Conservation (phyloP, 2,329 filamentous ascomycete genomes). For the Juglanconis sp. region DNA sequence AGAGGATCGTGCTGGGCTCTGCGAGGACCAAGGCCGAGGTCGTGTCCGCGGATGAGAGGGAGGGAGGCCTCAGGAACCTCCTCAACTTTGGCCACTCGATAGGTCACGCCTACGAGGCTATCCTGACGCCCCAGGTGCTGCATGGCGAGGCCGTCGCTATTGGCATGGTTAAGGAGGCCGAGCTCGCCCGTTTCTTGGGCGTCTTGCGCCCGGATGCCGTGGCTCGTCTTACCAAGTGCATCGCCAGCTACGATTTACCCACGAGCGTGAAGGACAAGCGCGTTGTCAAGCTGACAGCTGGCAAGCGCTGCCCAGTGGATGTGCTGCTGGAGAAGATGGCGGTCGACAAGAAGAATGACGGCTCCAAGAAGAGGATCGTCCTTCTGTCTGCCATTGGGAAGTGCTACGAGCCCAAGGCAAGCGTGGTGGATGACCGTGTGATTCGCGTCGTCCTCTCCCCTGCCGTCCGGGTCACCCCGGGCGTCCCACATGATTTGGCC, state of each 20-base stretch:
- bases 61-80: constrained; percentile 89
- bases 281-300: constrained; percentile 77
- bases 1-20: constrained; percentile 81
- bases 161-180: constrained; percentile 97
- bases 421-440: constrained; percentile 78
- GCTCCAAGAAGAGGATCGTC: constrained; percentile 92
- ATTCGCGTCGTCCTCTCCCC: constrained; percentile 82
- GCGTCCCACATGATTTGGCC: constrained; percentile 61
- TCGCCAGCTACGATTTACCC: constrained; percentile 88
- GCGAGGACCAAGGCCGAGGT: constrained; percentile 93
- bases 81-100: constrained; percentile 98
- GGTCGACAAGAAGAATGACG: constrained; percentile 98
- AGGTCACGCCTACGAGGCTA: constrained; percentile 92
- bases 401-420: constrained; percentile 83
- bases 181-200: constrained; percentile 84
- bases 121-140: constrained; percentile 89
- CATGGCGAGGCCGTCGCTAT: constrained; percentile 96
- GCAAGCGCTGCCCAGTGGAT: constrained; percentile 84
- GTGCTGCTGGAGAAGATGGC: constrained; percentile 88
- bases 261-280: constrained; percentile 81
- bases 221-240: constrained; percentile 85
- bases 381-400: constrained; percentile 86
- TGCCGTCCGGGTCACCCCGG: constrained; percentile 69
- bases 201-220: constrained; percentile 83
- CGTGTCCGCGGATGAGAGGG: constrained; percentile 89